Conservation (phyloP, 1,284 basidiomycete species). For the Cutaneotrichosporon daszewskae region DNA sequence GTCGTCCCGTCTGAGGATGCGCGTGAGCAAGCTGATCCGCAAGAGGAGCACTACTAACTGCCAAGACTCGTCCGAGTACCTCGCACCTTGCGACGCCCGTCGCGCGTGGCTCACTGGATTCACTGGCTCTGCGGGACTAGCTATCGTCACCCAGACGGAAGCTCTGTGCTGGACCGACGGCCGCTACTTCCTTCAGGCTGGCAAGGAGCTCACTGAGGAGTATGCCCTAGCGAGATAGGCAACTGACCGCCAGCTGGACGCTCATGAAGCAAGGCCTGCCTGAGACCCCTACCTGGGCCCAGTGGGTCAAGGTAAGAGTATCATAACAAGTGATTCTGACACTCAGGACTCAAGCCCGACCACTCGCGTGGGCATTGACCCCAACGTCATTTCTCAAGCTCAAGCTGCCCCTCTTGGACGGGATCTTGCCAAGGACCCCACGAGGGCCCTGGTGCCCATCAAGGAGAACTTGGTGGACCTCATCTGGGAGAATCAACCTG, state of each 20-base stretch:
- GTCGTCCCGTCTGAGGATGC: conserved; percentile 83
- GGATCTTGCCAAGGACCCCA: conserved; percentile 21
- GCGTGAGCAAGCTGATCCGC: conserved; percentile 53
- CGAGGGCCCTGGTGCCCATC: conserved; percentile 62
- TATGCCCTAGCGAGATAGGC: conserved; percentile 57
- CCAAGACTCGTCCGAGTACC: conserved; percentile 83
- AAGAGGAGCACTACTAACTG: background rate
- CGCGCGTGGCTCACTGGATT: conserved; percentile 87
- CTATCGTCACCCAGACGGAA: conserved; percentile 65
- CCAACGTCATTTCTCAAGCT: conserved; percentile 60
- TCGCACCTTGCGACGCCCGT: conserved; percentile 74
- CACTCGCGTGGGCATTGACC: conserved; percentile 72
- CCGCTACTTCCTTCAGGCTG: conserved; percentile 87
- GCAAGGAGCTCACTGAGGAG: conserved; percentile 75
- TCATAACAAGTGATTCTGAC: no score
- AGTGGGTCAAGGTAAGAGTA: conserved; percentile 66
- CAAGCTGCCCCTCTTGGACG: conserved; percentile 51
- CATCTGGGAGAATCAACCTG: conserved; percentile 67
- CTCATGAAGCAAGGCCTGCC: conserved; percentile 83
- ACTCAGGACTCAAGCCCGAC: conserved; percentile 60
- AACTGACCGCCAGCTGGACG: conserved; percentile 62
- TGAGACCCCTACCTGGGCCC: conserved; percentile 87
- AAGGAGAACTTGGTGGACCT: conserved; percentile 70
- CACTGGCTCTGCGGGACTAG: conserved; percentile 85
- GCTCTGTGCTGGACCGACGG: conserved; percentile 72